phyloP scores from a whole-genome alignment of 352 stramenopile genomes.

The Pythium brachiatum region DNA sequence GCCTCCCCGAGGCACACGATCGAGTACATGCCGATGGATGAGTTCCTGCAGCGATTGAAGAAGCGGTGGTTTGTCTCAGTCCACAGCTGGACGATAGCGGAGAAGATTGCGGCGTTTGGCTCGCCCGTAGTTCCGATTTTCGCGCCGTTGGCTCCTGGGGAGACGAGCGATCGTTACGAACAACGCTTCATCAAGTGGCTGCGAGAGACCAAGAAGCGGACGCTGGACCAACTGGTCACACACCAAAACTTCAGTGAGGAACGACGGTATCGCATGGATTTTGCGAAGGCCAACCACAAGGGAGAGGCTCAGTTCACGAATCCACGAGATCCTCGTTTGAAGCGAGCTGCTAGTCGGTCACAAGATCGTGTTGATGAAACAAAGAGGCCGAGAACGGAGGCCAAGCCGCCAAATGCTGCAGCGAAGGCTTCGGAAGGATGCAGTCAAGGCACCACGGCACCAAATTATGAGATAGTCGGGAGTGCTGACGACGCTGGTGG shows the following conservation, averaged over 20 bases:
- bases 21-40: too few relatives aligned
- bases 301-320: not conserved
- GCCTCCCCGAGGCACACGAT: too few relatives aligned
- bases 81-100: not conserved
- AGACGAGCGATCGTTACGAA: slow-evolving; percentile 9
- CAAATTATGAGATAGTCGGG: too few relatives aligned
- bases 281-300: not conserved
- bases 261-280: not conserved
- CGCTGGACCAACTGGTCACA: not conserved
- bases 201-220: not conserved
- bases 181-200: slow-evolving; percentile 14
- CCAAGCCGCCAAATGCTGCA: too few relatives aligned
- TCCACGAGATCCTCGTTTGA: too few relatives aligned
- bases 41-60: not conserved
- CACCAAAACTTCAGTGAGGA: slow-evolving; percentile 6
- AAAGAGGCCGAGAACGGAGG: too few relatives aligned
- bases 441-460: too few relatives aligned
- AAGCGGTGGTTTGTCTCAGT: not conserved
- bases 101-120: not conserved
- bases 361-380: too few relatives aligned
- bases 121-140: not conserved
- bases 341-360: too few relatives aligned
- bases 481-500: too few relatives aligned
- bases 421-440: too few relatives aligned
- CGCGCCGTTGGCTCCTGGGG: slow-evolving; percentile 1